phyloP scores from a whole-genome alignment of 345 rosid species.

The Gossypium turneri region DNA sequence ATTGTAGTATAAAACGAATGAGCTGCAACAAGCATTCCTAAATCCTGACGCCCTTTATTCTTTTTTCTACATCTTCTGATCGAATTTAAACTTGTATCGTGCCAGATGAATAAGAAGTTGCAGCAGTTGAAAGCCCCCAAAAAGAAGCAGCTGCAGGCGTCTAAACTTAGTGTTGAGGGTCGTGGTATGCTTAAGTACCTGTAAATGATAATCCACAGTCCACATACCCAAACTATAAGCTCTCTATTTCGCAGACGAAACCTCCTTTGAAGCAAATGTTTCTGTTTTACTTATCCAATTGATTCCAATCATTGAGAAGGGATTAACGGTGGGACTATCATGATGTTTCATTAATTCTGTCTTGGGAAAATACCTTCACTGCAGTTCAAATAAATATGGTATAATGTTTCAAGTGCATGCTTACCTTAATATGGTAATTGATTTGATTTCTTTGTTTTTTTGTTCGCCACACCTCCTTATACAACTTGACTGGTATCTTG shows the following conservation, averaged over 20 bases:
- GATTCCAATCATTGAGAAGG: not conserved
- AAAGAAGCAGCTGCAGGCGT: constrained; percentile 89
- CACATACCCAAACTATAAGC: not conserved
- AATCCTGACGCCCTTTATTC: not conserved
- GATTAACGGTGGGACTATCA: not conserved
- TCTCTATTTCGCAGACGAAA: not conserved
- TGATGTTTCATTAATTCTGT: not conserved
- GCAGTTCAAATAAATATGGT: not conserved
- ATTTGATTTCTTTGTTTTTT: not conserved
- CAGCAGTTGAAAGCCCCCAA: constrained; percentile 95
- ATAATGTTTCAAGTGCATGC: not conserved
- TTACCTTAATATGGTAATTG: not conserved
- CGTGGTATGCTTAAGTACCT: constrained; percentile 96
- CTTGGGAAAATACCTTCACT: not conserved
- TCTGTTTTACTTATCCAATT: not conserved
- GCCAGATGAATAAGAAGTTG: constrained; percentile 91
- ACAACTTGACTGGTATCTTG: not conserved
- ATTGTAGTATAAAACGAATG: not conserved
- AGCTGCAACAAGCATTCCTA: not conserved
- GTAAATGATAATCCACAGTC: constrained; percentile 20
- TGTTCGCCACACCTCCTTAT: too few relatives aligned
- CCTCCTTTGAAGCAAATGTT: not conserved
- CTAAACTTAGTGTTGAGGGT: constrained; percentile 91
- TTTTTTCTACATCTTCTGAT: constrained; percentile 4
- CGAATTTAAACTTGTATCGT: not conserved